phyloP scores from a whole-genome alignment of 2,329 filamentous ascomycete species.

The Exophiala phaeomuriformis region DNA sequence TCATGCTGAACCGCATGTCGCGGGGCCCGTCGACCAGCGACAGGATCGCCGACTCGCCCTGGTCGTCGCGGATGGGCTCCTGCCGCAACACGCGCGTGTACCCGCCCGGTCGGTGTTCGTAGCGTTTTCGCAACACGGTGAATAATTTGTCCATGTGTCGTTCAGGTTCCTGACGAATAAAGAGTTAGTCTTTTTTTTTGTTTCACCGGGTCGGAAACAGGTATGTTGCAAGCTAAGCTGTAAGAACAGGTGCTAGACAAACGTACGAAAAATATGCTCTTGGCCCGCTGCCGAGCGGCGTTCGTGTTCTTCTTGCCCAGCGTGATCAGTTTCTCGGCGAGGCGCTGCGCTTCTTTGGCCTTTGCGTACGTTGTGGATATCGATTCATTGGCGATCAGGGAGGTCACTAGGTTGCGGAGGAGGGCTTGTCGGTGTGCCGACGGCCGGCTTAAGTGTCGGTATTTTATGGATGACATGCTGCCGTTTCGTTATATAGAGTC shows the following conservation, averaged over 20 bases:
- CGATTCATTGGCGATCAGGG: slow-evolving; percentile 84
- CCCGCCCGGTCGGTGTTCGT: slow-evolving; percentile 70
- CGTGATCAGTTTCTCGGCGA: slow-evolving; percentile 92
- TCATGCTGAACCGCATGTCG: slow-evolving; percentile 92
- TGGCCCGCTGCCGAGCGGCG: slow-evolving; percentile 65
- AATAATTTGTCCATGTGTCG: slow-evolving; percentile 71
- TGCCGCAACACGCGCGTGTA: slow-evolving; percentile 93
- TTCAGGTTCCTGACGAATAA: slow-evolving; percentile 34
- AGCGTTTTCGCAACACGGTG: slow-evolving; percentile 70
- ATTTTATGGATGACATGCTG: slow-evolving; percentile 55
- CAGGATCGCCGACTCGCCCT: slow-evolving; percentile 82
- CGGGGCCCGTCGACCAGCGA: slow-evolving; percentile 90
- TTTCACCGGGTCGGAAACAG: neutral
- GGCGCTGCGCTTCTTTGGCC: slow-evolving; percentile 88
- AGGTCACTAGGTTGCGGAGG: slow-evolving; percentile 90
- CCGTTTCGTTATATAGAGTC: no score
- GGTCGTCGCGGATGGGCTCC: slow-evolving; percentile 79
- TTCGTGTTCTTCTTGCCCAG: slow-evolving; percentile 89
- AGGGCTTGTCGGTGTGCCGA: slow-evolving; percentile 86
- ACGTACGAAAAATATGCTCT: slow-evolving; percentile 77
- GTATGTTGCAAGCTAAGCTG: no score
- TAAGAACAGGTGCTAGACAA: no score
- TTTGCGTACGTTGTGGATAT: slow-evolving; percentile 95
- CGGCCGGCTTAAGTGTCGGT: slow-evolving; percentile 76
- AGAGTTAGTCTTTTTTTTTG: neutral